Evolutionary conservation across 192 early-diverging fungal genomes (phyloP).

Genomic region (Jimgerdemannia lactiflua): DNA sequence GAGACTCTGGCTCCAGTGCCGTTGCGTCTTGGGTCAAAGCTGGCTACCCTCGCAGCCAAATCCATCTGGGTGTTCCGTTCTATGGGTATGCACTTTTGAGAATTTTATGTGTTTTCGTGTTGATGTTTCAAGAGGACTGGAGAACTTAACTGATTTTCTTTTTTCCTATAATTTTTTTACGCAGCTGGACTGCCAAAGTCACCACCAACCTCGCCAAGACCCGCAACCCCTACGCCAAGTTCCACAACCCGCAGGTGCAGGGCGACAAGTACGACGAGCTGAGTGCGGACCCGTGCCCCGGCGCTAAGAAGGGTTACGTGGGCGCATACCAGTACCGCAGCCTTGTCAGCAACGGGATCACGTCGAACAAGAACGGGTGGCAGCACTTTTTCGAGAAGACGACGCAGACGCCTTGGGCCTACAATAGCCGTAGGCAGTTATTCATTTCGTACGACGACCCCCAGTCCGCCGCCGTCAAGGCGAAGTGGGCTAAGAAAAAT

Average conservation of each 20-base stretch:
- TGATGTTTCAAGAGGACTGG: no score
- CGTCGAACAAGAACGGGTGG: conserved; percentile 33
- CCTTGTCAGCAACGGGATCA: conserved; percentile 6
- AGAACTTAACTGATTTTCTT: no score
- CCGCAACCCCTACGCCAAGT: not conserved
- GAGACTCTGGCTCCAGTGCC: conserved; percentile 6
- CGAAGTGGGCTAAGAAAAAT: conserved; percentile 48
- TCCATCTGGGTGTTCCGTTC: conserved; percentile 40
- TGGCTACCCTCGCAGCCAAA: conserved; percentile 24
- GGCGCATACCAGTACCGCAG: conserved; percentile 30
- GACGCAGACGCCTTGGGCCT: conserved; percentile 69
- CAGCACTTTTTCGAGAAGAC: conserved; percentile 64
- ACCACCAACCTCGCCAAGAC: not conserved
- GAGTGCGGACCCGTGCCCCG: conserved; percentile 22
- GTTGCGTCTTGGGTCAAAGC: conserved; percentile 23
- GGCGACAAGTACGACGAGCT: conserved; percentile 27
- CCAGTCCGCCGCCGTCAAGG: conserved; percentile 47
- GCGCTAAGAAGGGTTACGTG: conserved; percentile 12
- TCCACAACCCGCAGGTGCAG: conserved; percentile 13
- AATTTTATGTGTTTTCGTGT: no score
- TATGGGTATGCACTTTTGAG: conserved; percentile 34
- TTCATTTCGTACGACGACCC: conserved; percentile 74
- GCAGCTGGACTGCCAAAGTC: conserved; percentile 10
- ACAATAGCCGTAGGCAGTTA: conserved; percentile 49
- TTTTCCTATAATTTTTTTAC: no score